Base-by-base conservation (phyloP, 352 stramenopile genomes). In the Ophiocytium majus region DNA sequence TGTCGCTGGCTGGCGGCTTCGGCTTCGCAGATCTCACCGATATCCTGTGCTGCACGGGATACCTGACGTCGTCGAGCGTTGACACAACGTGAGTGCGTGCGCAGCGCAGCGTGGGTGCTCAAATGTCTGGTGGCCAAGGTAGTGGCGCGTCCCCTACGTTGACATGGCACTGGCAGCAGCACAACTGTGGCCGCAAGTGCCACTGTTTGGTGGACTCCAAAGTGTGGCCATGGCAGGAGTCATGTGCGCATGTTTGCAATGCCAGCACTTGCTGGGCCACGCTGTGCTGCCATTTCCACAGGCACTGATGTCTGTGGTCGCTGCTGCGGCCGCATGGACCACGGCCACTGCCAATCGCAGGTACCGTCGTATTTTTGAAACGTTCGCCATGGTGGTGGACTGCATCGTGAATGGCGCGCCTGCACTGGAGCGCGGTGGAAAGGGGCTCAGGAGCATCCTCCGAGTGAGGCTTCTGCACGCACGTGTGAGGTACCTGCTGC, bases 381-480 rank as follows among this genome's bases (percentile, higher is more conserved):
- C 64, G 31, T 76, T 76, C 64, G 5, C 64, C 5, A 76, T 76
- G 64, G 17, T 76, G 5, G 64, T 76, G 31, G 64, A 76, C 64
- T 76, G 64, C 64, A 37, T 34, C 17, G 64, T 37, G 17, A 10
- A 37, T 76, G 17, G 64, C 64, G 31, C 57, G 57, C 57, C 5
- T 37, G 34, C 64, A 5, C 64, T 37, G 5, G 14, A 14, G 43
- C 43, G 5, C 43, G 17, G 17, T 17, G 64, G 31, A 5, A 10
- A 37, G 34, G 64, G 64, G 5, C 17, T 34, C 5, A 37, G 17
- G 17, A 76, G 64, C 34, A 76, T 76, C 5, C 31, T 76, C 5
- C 5, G 17, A 17, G 64, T 76, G 5, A 76, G 64, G 17, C 64
- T 76, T 10, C 34, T 76, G 64, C 64, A 76, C 34, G 64, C 64